phyloP scores from a whole-genome alignment of 2,329 filamentous ascomycete genomes.

The Rhynchosporium agropyri region DNA sequence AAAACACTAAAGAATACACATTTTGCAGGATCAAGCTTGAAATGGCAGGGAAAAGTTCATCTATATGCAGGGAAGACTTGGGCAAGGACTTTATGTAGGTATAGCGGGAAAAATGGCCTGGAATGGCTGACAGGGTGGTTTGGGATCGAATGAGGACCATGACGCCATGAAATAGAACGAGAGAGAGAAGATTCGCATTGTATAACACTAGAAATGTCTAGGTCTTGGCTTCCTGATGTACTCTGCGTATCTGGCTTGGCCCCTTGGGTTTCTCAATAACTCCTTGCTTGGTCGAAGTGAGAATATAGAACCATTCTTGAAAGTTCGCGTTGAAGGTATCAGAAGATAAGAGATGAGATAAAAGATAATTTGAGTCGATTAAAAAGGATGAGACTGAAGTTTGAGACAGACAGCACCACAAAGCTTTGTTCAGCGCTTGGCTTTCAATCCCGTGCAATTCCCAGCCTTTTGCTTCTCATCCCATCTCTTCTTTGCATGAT shows the following conservation, averaged over 20 bases:
- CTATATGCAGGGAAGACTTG: conserved; percentile 1
- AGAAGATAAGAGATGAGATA: not conserved
- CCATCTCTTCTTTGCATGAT: not conserved
- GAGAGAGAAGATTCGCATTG: not conserved
- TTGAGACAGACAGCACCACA: not conserved
- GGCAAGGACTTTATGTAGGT: conserved; percentile 8
- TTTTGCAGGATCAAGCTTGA: conserved; percentile 9
- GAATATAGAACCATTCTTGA: not conserved
- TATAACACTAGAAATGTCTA: not conserved
- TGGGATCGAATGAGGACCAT: not conserved
- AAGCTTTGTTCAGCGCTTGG: conserved; percentile 12
- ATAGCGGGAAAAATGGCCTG: conserved; percentile 3
- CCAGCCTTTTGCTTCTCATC: not conserved
- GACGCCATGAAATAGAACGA: conserved; percentile 5
- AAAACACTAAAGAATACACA: conserved; percentile 9
- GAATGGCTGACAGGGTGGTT: not conserved
- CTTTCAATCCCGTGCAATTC: conserved; percentile 3
- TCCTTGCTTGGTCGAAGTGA: not conserved
- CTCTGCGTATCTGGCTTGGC: not conserved
- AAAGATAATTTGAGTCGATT: not conserved
- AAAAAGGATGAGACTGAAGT: not conserved
- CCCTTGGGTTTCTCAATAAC: not conserved
- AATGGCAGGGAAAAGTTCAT: conserved; percentile 8
- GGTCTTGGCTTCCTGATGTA: conserved; percentile 9
- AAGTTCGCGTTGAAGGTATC: not conserved